Evolutionary conservation across 2,329 filamentous ascomycete genomes (phyloP).

Genomic region (Zalaria sp.): DNA sequence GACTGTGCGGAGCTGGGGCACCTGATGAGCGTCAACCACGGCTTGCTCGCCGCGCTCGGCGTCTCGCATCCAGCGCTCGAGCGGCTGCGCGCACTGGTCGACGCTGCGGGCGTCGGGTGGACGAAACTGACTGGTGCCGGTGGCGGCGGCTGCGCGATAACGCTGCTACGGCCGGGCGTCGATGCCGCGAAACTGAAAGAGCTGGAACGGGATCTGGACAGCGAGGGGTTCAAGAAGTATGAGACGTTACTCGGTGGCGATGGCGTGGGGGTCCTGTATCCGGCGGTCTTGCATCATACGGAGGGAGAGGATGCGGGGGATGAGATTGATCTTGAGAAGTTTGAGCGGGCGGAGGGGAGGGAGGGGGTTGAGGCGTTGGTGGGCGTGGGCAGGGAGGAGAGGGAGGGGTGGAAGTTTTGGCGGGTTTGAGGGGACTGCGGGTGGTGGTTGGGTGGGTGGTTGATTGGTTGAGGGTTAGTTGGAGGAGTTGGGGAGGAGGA

Average conservation of each 20-base stretch:
- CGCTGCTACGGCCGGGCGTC: slow-evolving; percentile 59
- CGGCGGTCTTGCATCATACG: slow-evolving; percentile 76
- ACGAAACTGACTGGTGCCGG: slow-evolving; percentile 94
- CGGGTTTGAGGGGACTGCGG: slow-evolving; percentile 6
- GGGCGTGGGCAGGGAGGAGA: slow-evolving; percentile 41
- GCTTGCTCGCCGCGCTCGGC: slow-evolving; percentile 75
- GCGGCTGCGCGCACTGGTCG: slow-evolving; percentile 78
- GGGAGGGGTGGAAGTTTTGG: slow-evolving; percentile 23
- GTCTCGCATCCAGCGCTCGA: slow-evolving; percentile 92
- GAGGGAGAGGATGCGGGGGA: slow-evolving; percentile 70
- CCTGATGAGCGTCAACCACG: slow-evolving; percentile 87
- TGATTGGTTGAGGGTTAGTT: too few species aligned
- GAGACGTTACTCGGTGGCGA: slow-evolving; percentile 84
- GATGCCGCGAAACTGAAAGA: slow-evolving; percentile 36
- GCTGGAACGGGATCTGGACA: slow-evolving; percentile 46
- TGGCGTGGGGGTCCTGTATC: slow-evolving; percentile 87
- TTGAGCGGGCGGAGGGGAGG: slow-evolving; percentile 70
- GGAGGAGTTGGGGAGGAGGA: too few species aligned
- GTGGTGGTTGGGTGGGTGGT: not conserved
- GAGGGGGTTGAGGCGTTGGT: slow-evolving; percentile 80
- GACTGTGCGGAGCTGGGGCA: slow-evolving; percentile 66
- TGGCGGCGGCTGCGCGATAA: slow-evolving; percentile 91
- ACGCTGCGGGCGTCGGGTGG: slow-evolving; percentile 83
- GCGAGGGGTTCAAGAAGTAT: slow-evolving; percentile 64
- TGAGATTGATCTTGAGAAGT: slow-evolving; percentile 83